Evolutionary conservation across 139 green algal genomes (phyloP).

Genomic region (Tetradesmus lagerheimii): DNA sequence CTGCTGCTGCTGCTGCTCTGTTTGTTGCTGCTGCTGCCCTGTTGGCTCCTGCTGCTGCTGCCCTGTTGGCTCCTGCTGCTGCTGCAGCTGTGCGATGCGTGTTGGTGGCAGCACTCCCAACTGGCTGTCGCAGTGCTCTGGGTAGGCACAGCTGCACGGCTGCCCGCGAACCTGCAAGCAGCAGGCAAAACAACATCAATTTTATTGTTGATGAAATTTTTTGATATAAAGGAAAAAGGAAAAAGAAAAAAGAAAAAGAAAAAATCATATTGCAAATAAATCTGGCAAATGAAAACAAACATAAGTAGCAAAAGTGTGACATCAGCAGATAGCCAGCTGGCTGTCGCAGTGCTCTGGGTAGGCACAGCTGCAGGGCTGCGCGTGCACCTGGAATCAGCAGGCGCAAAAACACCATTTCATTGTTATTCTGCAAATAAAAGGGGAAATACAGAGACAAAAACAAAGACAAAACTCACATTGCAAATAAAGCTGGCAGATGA

Average conservation of each 20-base stretch:
- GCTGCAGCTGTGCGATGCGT: conserved; percentile 47
- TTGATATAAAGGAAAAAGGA: too few species aligned
- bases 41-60: conserved; percentile 43
- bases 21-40: conserved; percentile 16
- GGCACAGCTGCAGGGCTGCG: conserved; percentile 81
- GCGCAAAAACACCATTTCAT: neutral
- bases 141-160: conserved; percentile 87
- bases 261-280: too few species aligned
- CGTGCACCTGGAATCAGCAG: conserved; percentile 57
- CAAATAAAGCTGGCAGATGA: too few species aligned
- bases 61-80: conserved; percentile 47
- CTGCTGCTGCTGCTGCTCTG: conserved; percentile 46
- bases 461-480: too few species aligned
- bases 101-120: conserved; percentile 76
- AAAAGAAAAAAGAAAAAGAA: too few species aligned
- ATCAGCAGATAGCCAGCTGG: too few species aligned
- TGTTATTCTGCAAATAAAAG: too few species aligned
- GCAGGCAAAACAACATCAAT: neutral
- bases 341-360: conserved; percentile 92
- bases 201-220: too few species aligned
- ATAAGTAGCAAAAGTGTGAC: too few species aligned
- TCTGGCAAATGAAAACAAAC: too few species aligned
- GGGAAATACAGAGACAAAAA: too few species aligned
- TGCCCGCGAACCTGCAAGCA: conserved; percentile 62
- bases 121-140: conserved; percentile 92